Conservation (phyloP, 2,329 filamentous ascomycete species). For the Fusarium sp. region DNA sequence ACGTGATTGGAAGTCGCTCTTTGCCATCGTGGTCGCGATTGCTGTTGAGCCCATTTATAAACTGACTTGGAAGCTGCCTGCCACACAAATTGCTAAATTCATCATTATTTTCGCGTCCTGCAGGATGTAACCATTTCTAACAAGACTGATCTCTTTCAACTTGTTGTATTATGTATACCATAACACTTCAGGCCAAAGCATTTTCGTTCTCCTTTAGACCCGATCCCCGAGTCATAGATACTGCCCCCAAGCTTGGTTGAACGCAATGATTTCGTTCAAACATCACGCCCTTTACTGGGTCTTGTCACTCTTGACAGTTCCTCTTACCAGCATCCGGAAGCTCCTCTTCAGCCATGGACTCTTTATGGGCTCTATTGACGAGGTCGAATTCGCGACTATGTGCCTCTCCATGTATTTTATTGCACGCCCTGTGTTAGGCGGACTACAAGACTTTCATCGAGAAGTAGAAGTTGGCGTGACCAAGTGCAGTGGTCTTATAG, state of each 20-base stretch:
- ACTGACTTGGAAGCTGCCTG: slow-evolving; percentile 1
- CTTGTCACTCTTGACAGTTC: slow-evolving; percentile 21
- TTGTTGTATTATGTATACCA: background rate
- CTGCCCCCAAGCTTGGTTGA: background rate
- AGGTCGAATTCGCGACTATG: background rate
- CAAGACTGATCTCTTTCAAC: background rate
- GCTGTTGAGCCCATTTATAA: background rate
- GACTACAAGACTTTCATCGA: background rate
- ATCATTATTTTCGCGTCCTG: background rate
- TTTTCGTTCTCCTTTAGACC: background rate
- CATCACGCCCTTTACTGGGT: slow-evolving; percentile 32
- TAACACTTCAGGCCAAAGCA: background rate
- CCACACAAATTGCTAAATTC: background rate
- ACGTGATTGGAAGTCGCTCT: background rate
- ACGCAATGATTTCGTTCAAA: slow-evolving; percentile 28
- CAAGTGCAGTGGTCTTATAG: background rate
- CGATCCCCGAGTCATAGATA: background rate
- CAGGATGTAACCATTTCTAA: background rate
- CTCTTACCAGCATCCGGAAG: background rate
- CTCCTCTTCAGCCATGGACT: background rate
- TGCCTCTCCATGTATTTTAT: slow-evolving; percentile 16
- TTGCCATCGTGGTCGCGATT: background rate
- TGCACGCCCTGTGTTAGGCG: background rate
- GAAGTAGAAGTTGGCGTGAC: background rate
- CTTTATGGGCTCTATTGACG: background rate